Evolutionary conservation across 176 grass and related monocot species (phyloP).

Genomic region (Calamus simplicifolius): DNA sequence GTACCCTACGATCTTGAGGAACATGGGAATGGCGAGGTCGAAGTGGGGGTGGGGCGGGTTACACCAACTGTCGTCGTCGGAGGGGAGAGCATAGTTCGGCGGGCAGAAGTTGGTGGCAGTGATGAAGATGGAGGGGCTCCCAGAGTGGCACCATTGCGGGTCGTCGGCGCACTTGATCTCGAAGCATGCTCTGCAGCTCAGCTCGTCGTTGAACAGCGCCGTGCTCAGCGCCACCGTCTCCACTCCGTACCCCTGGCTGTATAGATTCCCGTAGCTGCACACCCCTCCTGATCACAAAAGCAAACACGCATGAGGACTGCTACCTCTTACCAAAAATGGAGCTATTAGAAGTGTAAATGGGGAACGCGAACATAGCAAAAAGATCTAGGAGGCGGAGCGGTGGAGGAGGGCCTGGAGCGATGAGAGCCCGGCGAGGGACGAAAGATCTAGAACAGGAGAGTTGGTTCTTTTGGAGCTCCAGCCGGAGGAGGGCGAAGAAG

Average conservation of each 20-base stretch:
- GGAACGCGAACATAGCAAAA: too few relatives aligned
- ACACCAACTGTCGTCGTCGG: constrained; percentile 70
- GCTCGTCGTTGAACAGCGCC: constrained; percentile 6
- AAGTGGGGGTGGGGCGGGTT: constrained; percentile 63
- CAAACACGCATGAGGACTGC: constrained; percentile 21
- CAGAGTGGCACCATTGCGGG: not conserved
- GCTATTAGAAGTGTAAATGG: too few relatives aligned
- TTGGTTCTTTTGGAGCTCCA: too few relatives aligned
- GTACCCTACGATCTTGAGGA: constrained; percentile 68
- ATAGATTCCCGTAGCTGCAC: constrained; percentile 9
- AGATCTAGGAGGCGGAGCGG: too few relatives aligned
- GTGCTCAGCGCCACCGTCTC: constrained; percentile 15
- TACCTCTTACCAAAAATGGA: too few relatives aligned
- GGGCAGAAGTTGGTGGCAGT: constrained; percentile 54
- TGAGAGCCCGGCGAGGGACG: too few relatives aligned
- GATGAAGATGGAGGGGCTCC: too few relatives aligned
- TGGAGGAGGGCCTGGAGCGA: too few relatives aligned
- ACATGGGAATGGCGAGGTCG: constrained; percentile 63
- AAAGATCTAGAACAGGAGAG: too few relatives aligned
- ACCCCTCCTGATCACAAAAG: constrained; percentile 1
- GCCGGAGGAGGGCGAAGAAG: too few relatives aligned
- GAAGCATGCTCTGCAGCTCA: constrained; percentile 11
- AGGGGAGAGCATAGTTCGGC: too few relatives aligned
- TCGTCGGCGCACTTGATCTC: constrained; percentile 9
- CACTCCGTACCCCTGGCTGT: constrained; percentile 10